Evolutionary conservation across 129 eudicot species (phyloP), one percentile per base, ranked within the genome.

Genomic region (Escallonia herrerae): DNA sequence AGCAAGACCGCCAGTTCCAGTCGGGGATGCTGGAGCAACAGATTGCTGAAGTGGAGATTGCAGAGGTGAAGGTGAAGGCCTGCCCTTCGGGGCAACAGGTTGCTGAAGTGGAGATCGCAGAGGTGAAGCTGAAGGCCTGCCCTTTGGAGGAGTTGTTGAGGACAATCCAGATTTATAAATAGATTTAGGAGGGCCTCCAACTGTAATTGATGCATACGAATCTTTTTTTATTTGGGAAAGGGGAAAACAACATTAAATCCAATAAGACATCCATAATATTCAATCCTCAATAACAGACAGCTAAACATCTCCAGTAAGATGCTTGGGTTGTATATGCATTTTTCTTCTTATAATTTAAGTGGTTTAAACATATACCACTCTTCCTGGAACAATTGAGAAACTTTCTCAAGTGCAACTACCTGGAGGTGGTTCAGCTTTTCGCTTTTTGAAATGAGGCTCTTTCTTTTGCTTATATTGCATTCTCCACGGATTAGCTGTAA

Each of bases 391-490:
- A 22, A 22, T 22, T 22, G 33, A 22, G 33, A 22, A 22, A 22
- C 33, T 22, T 22, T 22, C 33, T 22, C 33, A 22, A 22, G 33
- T 22, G 33, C 40, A 59, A 43, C 56, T 79, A 88, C 99, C 95
- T 89, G 90, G 65, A 70, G 83, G 76, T 51, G 93, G 73, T 63
- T 89, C 99, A 57, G 83, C 66, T 80, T 81, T 86, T 75, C 76
- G 67, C 82, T 89, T 94, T 65, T 88, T 85, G 52, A 72, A 77
- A 72, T 87, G 96, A 67, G 95, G 90, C 64, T 90, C 97, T 80
- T 83, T 85, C 78, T 84, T 86, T 67, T 88, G 78, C 73, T 88
- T 93, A 71, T 70, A 83, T 60, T 79, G 57, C 71, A 56, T 87
- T 78, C 73, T 89, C 97, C 95, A 77, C 60, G 73, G 72, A 79